Conservation (phyloP, 179 eudicot species). For the Monotropa hypopitys region DNA sequence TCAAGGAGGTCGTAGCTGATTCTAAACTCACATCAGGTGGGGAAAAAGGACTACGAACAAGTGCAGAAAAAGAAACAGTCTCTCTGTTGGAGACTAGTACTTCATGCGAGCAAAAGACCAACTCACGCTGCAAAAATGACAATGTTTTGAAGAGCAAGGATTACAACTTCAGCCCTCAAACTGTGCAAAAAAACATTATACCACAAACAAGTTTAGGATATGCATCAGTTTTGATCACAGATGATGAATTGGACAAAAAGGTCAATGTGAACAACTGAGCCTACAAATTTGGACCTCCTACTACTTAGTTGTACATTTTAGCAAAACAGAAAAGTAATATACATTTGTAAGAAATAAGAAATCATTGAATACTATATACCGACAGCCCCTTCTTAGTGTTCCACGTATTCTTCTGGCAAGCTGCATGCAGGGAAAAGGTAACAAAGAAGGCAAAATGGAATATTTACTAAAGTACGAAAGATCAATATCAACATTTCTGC, state of each 20-base stretch:
- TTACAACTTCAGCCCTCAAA: not conserved
- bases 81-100: constrained; percentile 62
- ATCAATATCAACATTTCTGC: not conserved
- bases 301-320: not conserved
- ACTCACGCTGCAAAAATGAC: constrained; percentile 64
- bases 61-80: constrained; percentile 38
- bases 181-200: not conserved
- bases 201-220: not conserved
- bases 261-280: not conserved
- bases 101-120: constrained; percentile 67
- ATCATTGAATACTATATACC: not conserved
- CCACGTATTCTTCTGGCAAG: not conserved
- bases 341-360: not conserved
- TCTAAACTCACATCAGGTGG: constrained; percentile 77
- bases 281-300: not conserved
- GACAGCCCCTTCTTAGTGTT: not conserved
- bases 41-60: constrained; percentile 46
- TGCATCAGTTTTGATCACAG: not conserved
- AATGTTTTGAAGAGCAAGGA: not conserved
- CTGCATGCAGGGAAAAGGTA: not conserved
- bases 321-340: not conserved
- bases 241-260: not conserved
- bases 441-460: not conserved
- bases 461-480: not conserved
- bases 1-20: constrained; percentile 83